Percentiles rank a stretch among this genome's conserved stretches.
Evolutionary conservation across 352 stramenopile species (phyloP).

Genomic region (Phytophthora sansomeana): DNA sequence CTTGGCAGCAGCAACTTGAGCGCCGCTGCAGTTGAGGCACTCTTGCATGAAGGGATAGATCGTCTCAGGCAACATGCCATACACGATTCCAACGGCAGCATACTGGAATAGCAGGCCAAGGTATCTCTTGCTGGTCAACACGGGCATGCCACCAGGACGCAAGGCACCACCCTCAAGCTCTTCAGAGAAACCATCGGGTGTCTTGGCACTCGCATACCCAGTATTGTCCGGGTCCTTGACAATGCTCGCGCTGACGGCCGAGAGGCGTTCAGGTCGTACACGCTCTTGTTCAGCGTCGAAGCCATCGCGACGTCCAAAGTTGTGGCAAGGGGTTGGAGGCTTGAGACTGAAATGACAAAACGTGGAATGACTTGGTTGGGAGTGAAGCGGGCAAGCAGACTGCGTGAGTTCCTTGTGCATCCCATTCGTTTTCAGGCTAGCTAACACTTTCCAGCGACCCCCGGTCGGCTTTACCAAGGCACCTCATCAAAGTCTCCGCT

Average conservation of each 20-base stretch:
- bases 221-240: conserved; percentile 9
- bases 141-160: conserved; percentile 22
- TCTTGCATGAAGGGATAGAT: conserved; percentile 24
- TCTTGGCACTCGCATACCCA: conserved; percentile 11
- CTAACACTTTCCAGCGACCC: too few relatives aligned
- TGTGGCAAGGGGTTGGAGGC: neutral
- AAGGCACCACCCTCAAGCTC: conserved; percentile 22
- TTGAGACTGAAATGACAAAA: conserved; percentile 11
- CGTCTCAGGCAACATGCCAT: conserved; percentile 17
- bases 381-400: neutral
- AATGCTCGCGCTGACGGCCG: conserved; percentile 10
- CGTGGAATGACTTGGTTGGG: conserved; percentile 4
- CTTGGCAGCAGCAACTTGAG: conserved; percentile 21
- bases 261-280: conserved; percentile 22
- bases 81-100: neutral
- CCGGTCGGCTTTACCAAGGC: too few relatives aligned
- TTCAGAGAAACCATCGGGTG: conserved; percentile 1
- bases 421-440: too few relatives aligned
- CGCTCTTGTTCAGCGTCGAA: conserved; percentile 9
- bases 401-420: too few relatives aligned
- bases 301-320: conserved; percentile 1
- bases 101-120: conserved; percentile 25
- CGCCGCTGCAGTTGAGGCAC: conserved; percentile 26
- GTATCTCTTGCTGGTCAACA: conserved; percentile 18
- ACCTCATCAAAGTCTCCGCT: too few relatives aligned